A percentile compares a stretch with the other conserved stretches of the same genome.
These are phyloP conservation scores for Loxodes magnus DNA, from an alignment of 73 alveolate species.

Conservation along the genomic window DNA sequence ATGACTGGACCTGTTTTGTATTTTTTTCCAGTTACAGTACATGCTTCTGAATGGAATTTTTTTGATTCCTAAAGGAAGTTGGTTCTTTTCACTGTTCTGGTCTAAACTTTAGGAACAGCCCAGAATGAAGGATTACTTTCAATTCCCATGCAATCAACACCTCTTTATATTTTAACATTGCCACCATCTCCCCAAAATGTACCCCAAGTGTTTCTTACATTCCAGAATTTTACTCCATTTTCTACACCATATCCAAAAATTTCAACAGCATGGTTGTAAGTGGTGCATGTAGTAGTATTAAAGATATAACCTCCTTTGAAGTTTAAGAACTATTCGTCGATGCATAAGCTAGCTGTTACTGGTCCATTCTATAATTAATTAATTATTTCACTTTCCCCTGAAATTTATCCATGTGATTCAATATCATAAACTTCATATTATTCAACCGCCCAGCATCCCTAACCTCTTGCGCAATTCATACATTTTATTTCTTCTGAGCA, in stretches of 20 bases:
- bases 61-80: not conserved
- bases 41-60: too few species aligned
- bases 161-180: constrained; percentile 69
- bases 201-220: constrained; percentile 87
- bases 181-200: constrained; percentile 91
- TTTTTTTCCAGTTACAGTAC: too few species aligned
- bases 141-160: constrained; percentile 34
- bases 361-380: constrained; percentile 84
- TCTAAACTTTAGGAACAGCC: constrained; percentile 25
- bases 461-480: constrained; percentile 43
- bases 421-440: constrained; percentile 31
- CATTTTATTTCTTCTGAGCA: constrained; percentile 42
- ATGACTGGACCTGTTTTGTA: not conserved
- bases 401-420: constrained; percentile 27
- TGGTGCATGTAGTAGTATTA: constrained; percentile 16
- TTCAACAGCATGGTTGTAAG: constrained; percentile 53
- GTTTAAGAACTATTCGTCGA: constrained; percentile 39
- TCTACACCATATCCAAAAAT: constrained; percentile 82
- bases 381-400: constrained; percentile 79
- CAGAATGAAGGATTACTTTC: constrained; percentile 44
- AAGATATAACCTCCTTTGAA: constrained; percentile 69
- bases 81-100: not conserved
- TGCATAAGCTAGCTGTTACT: constrained; percentile 66
- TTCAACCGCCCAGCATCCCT: constrained; percentile 46
- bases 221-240: constrained; percentile 65